Percentiles rank a stretch among this genome's conserved stretches.
Evolutionary conservation across 495 filamentous ascomycete genomes (phyloP).

Genomic region (Aspergillus steynii): DNA sequence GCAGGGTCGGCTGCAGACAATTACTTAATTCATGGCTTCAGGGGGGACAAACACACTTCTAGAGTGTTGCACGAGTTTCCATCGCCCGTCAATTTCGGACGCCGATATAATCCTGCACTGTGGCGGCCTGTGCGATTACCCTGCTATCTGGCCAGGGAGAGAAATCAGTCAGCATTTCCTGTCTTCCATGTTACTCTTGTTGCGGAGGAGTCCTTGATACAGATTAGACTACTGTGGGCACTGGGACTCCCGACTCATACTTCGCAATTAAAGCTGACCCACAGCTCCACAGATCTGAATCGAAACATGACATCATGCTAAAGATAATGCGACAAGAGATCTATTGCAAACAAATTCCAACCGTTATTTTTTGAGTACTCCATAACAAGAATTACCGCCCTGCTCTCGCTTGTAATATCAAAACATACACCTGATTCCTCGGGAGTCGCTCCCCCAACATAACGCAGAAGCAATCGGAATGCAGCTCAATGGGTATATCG

Average conservation of each 20-base stretch:
- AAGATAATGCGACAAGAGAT: slow-evolving; percentile 14
- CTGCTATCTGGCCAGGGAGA: too few species aligned
- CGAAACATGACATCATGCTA: slow-evolving; percentile 17
- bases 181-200: not conserved
- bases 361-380: slow-evolving; percentile 12
- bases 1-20: not conserved
- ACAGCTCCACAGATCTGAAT: slow-evolving; percentile 1
- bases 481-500: slow-evolving; percentile 12
- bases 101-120: too few species aligned
- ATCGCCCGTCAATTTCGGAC: not conserved
- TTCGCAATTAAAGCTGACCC: not conserved
- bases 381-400: slow-evolving; percentile 8
- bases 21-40: not conserved
- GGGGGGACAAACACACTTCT: not conserved
- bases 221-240: not conserved
- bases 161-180: not conserved
- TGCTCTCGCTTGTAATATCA: slow-evolving; percentile 8
- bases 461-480: slow-evolving; percentile 14
- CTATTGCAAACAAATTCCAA: slow-evolving; percentile 14
- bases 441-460: slow-evolving; percentile 1
- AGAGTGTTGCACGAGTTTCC: not conserved
- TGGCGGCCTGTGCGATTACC: not conserved
- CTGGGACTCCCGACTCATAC: not conserved
- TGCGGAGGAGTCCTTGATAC: not conserved
- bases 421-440: slow-evolving; percentile 1